Percentiles rank a stretch among this genome's conserved stretches.
phyloP scores from a whole-genome alignment of 176 grass and related monocot species.

The Zea mays region Zm-B73-REFERENCE-NAM-5.0 NC_050096.1:166466501-166467000 shows the following conservation, averaged over 20 bases:
- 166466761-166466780: conserved; percentile 94
- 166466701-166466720: conserved; percentile 18
- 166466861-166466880: background rate
- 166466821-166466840: conserved; percentile 25
- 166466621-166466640: conserved; percentile 97
- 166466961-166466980: conserved; percentile 27
- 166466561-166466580: conserved; percentile 98
- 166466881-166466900: background rate
- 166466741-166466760: conserved; percentile 86
- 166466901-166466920: background rate
- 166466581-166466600: conserved; percentile 80
- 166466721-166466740: conserved; percentile 86
- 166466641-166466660: conserved; percentile 66
- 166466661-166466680: background rate
- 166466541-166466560: conserved; percentile 78
- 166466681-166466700: conserved; percentile 31
- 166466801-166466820: conserved; percentile 85
- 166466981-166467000: conserved; percentile 11
- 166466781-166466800: conserved; percentile 75
- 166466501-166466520: conserved; percentile 24
- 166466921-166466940: conserved; percentile 13
- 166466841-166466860: background rate
- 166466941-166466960: conserved; percentile 25
- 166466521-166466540: conserved; percentile 30
- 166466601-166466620: conserved; percentile 99